phyloP scores from a whole-genome alignment of 805 yeast genomes.

The Candida dendrica region DNA sequence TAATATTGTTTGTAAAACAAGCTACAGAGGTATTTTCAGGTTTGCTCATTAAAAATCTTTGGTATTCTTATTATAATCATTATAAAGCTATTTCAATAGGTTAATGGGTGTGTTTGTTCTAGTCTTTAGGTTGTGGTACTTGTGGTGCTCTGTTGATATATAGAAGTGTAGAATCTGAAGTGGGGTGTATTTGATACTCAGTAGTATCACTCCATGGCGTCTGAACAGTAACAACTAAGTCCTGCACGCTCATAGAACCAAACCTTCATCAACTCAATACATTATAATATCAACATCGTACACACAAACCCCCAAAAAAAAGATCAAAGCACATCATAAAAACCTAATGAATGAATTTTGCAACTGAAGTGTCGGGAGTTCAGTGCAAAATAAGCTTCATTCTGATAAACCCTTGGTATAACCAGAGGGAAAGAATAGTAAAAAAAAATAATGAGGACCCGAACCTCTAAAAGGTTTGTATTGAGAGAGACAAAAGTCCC shows the following conservation, averaged over 20 bases:
- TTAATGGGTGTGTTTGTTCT: background rate
- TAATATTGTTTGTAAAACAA: no score
- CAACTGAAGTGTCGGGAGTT: conserved; percentile 85
- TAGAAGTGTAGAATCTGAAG: no score
- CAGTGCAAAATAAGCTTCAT: conserved; percentile 39
- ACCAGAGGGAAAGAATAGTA: conserved; percentile 1
- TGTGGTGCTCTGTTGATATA: no score
- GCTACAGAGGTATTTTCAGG: conserved; percentile 1
- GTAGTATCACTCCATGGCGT: no score
- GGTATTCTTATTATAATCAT: background rate
- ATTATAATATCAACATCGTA: no score
- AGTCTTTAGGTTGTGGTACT: no score
- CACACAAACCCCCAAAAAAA: background rate
- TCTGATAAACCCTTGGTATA: background rate
- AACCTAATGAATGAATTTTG: conserved; percentile 21
- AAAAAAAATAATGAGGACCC: conserved; percentile 50
- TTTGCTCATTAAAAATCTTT: background rate
- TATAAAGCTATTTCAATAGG: background rate
- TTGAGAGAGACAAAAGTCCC: no score
- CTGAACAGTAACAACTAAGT: no score
- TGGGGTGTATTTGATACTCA: no score
- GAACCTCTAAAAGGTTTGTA: conserved; percentile 42
- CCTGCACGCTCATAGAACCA: no score
- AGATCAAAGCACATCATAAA: background rate
- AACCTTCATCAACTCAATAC: no score